Base-by-base conservation (phyloP, 1,284 basidiomycete genomes). In the Ceratobasidium sp. region DNA sequence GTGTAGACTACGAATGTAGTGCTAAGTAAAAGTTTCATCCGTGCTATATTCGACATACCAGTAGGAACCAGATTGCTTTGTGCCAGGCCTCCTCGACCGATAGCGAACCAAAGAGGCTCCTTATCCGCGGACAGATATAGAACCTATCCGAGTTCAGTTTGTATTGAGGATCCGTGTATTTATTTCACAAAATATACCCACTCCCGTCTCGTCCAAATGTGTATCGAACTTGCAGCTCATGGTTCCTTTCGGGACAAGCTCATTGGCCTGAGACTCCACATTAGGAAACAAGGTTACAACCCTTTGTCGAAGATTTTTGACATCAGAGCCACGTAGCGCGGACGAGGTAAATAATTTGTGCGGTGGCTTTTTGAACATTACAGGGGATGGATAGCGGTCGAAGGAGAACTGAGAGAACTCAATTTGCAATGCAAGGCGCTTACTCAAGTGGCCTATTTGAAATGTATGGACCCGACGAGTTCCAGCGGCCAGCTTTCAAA, bases 61-160 rank as follows among this genome's bases (percentile, higher is more conserved):
- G 93, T 93, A 13, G 94, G 94, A 57, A 95, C 89, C 40, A 93
- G 86, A 79, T 89, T 91, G 77, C 61, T 89, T 89, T 77, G 86
- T 88, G 82, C 9, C 81, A 82, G 20, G 83, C 76, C 86, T 88
- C 83, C 91, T 92, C 52, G 59, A 7, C 93, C 93, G 44, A 93
- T 83, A 0, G 90, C 90, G 83, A 96, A 94, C 94, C 95, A 96
- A 28, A 96, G 85, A 1, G 94, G 94, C 82, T 94, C 91, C 15
- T 93, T 93, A 38, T 91, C 90, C 0, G 88, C 84, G 3, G 90
- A 88, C n/a, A 92, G 82, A 83, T 93, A 93, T 3, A 89, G 88
- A 33, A 90, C 85, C 91, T 92, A 67, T 9, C 82, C 66, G 66
- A 57, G 76, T 9, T 59, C 38, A 38, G 23, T 77, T 38, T 46